Evolutionary conservation across 164 flowering plant species (phyloP), one percentile per base, ranked within the genome.

Genomic region (Santalum album): DNA sequence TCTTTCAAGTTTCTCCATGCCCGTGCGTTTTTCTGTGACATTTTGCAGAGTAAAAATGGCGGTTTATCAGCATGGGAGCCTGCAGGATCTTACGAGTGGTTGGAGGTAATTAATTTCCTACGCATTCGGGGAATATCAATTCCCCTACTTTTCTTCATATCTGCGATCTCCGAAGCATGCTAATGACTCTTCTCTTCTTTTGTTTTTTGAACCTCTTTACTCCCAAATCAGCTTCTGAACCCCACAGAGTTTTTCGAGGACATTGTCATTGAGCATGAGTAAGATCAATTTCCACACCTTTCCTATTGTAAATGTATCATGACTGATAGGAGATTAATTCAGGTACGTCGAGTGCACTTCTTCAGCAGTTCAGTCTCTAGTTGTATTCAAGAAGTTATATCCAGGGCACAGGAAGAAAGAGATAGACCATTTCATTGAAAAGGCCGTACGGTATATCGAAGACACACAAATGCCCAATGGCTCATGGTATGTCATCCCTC

Each of bases 41-140:
- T n/a, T n/a, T 19, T 48, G 22, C 63, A 71, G 75, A 59, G 66
- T 49, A 40, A 60, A 38, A 74, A 57, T 65, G 78, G 78, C 21
- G 78, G 78, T 27, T 2, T 74, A 18, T 5, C 78, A 20, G 70
- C 78, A 1, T 74, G 75, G 78, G 78, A 74, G 61, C 78, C 75
- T 2, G 69, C 66, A 23, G 63, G 68, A 54, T 66, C 69, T 49
- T 58, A 43, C 12, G 46, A 62, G 27, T 71, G 78, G 78, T 40
- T 74, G 57, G 78, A 74, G 71, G 78, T 65, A 63, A 61, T 42
- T 36, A 7, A 1, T 21, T 23, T 29, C 4, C 34, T 3, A 29
- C 34, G 34, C 9, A 29, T 3, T 29, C 9, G 9, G 9, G 4
- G 34, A 29, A 29, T 29, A n/a, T 29, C 34, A 29, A 4, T 9